A percentile compares a stretch with the other conserved stretches of the same genome.
Conservation (phyloP, 257 asterid species). For the Gynochthodes officinalis region DNA sequence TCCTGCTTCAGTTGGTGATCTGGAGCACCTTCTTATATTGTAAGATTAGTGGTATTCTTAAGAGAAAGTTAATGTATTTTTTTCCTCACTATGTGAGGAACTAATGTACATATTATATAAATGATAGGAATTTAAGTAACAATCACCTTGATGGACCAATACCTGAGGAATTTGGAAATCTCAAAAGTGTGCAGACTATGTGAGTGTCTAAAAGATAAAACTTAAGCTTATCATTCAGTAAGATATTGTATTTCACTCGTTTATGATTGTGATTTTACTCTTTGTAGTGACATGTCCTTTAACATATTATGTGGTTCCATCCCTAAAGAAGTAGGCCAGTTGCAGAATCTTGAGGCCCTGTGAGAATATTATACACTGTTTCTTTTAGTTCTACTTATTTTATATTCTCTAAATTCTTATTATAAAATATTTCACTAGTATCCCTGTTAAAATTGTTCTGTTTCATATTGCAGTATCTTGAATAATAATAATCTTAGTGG, state of each 20-base stretch:
- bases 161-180: conserved; percentile 79
- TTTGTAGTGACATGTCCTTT: conserved; percentile 69
- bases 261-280: background rate
- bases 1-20: conserved; percentile 87
- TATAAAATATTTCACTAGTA: background rate
- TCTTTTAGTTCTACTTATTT: background rate
- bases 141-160: conserved; percentile 63
- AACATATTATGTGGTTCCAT: conserved; percentile 63
- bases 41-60: conserved; percentile 27
- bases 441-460: background rate
- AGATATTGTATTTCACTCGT: background rate
- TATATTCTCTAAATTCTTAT: background rate
- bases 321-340: conserved; percentile 85
- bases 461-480: conserved; percentile 53
- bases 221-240: background rate
- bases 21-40: conserved; percentile 96
- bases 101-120: background rate
- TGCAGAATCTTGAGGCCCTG: conserved; percentile 84
- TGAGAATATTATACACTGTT: conserved; percentile 20
- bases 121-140: conserved; percentile 71
- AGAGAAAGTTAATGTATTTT: background rate
- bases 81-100: background rate
- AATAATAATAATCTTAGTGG: conserved; percentile 68
- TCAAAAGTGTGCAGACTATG: conserved; percentile 78
- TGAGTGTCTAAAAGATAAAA: conserved; percentile 29